These are phyloP conservation scores for Pichia manshurica DNA, from an alignment of 805 yeast species.

Conservation along the genomic window DNA sequence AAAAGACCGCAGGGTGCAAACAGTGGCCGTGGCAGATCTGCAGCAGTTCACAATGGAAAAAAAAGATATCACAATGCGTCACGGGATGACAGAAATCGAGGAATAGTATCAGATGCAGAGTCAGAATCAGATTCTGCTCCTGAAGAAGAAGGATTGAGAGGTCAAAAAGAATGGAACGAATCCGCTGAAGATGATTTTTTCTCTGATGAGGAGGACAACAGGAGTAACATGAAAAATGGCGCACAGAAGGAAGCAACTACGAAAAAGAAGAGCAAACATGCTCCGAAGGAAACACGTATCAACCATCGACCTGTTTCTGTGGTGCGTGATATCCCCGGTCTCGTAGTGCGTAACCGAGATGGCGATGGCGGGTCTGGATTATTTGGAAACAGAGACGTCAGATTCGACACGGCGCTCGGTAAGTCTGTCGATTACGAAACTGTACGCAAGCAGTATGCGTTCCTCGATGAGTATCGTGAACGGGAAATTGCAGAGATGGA, in stretches of 20 bases:
- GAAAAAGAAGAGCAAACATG: constrained; percentile 62
- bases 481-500: constrained; percentile 62
- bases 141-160: constrained; percentile 21
- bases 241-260: constrained; percentile 13
- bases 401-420: constrained; percentile 89
- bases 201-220: not conserved
- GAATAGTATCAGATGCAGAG: constrained; percentile 2
- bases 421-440: constrained; percentile 57
- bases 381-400: constrained; percentile 52
- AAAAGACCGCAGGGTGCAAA: too few species aligned
- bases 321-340: constrained; percentile 70
- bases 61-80: too few species aligned
- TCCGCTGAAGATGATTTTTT: constrained; percentile 32
- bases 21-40: too few species aligned
- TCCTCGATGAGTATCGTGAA: constrained; percentile 80
- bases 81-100: too few species aligned
- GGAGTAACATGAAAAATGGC: constrained; percentile 29
- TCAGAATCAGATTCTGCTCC: constrained; percentile 22
- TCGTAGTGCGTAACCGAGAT: constrained; percentile 29
- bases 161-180: constrained; percentile 7
- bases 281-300: constrained; percentile 76
- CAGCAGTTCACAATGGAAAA: too few species aligned
- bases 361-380: constrained; percentile 1
- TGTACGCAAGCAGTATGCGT: constrained; percentile 73
- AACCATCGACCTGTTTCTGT: constrained; percentile 58